Conservation (phyloP, 129 eudicot species). For the Flaveria bidentis region DNA sequence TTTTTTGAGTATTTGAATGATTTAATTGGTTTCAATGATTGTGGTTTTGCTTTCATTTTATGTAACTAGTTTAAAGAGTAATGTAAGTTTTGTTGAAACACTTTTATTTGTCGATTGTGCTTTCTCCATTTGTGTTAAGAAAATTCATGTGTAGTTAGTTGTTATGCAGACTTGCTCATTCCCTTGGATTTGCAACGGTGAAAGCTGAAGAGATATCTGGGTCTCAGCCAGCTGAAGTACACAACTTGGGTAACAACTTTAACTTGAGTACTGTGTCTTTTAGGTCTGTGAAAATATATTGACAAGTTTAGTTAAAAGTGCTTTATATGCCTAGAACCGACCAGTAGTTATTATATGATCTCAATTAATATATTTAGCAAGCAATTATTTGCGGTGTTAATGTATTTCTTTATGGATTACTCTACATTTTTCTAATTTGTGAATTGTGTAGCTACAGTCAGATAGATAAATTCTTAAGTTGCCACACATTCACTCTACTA, state of each 20-base stretch:
- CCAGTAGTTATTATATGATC: background rate
- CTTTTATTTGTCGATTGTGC: background rate
- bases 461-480: background rate
- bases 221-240: conserved; percentile 87
- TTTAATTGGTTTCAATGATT: background rate
- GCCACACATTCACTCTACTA: conserved; percentile 14
- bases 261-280: conserved; percentile 12
- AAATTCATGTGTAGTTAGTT: conserved; percentile 3
- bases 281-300: conserved; percentile 10
- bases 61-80: background rate
- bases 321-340: background rate
- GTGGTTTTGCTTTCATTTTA: background rate
- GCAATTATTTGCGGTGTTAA: background rate
- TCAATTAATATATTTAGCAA: background rate
- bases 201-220: conserved; percentile 79
- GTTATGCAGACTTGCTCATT: conserved; percentile 58
- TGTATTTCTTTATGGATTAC: background rate
- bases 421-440: background rate
- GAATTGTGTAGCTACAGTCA: conserved; percentile 10
- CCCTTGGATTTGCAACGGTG: conserved; percentile 82
- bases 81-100: background rate
- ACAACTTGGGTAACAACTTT: conserved; percentile 64
- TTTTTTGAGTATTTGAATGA: background rate
- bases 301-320: background rate
- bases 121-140: background rate